Evolutionary conservation across 768 basidiomycete genomes (phyloP), one percentile per base, ranked within the genome.

Genomic region (Cantharellus anzutake): DNA sequence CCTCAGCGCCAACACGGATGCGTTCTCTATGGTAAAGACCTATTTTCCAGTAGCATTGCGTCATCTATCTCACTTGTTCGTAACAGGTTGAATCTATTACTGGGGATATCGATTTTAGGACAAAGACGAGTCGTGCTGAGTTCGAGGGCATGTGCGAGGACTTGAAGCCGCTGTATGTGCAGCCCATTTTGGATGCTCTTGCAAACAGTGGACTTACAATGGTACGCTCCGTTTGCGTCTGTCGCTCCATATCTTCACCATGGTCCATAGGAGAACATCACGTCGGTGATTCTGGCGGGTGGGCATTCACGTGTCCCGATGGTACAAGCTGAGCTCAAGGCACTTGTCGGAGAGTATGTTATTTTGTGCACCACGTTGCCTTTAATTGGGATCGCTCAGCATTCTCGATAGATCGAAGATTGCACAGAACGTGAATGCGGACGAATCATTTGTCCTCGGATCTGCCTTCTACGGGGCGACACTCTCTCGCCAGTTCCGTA

Each of bases 391-490:
- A 42, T 59, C 4, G 41, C 37, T 61, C 1, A 55, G 11, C 41
- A 11, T n/a, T 11, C 41, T 42, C 14, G 58, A 14, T 57, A 85
- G 82, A 53, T 79, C 83, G 58, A 89, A 87, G 70, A 84, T 98
- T 60, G 89, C 94, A 3, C 76, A 84, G 67, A 98, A 97, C 65
- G 88, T 99, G 62, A 98, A 99, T 68, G 84, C 94, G 0, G 96
- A 98, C 68, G 96, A 99, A 72, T 88, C 91, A 0, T 87, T 86
- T 35, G 94, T 97, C 20, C 78, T 99, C 51, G 91, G 85, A 50
- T 92, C 94, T 34, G 94, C 87, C 1, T 81, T 96, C 56, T 82
- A 94, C 63, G 96, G 93, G 14, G 94, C 96, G 2, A 76, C 80
- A 34, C 77, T 93, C 37, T 90, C 85, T 64, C 76, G 84, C 44